Base-by-base conservation (phyloP, 768 basidiomycete species). In the Suillus alpinus region DNA sequence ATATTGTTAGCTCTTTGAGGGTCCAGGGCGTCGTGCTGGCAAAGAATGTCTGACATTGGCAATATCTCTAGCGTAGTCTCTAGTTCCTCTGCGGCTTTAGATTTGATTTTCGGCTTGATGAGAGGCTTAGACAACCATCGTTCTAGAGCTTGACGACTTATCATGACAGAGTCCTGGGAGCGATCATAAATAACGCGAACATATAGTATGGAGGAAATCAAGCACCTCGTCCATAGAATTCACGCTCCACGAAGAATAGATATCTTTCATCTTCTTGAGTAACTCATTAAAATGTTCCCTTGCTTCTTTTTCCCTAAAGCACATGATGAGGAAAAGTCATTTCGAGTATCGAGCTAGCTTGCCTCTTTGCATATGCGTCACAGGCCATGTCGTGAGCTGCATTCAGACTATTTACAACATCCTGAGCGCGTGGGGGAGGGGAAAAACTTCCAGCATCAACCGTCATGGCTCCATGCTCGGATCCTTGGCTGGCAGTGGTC, bases 171-270 rank as follows among this genome's bases (percentile, higher is more conserved):
- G 20, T 85, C 80, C 87, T 84, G 59, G 39, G 58, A 32, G 77
- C 37, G 3, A n/a, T 59, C 31, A 12, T 39, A 26, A 57, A 57
- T 65, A 46, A 50, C 47, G 34, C n/a, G 32, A 31, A 39, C 16
- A 32, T 55, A 36, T 26, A 16, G 51, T 26, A 36, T 10, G 34
- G 34, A 56, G 34, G 2, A 40, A 37, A 56, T 6, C 8, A 60
- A 75, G 60, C 62, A 89, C 91, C 73, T 84, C 79, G 13, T 79
- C 70, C 23, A 71, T 65, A 18, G 79, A 77, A 32, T 71, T 66
- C 4, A 86, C 66, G 61, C 80, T 77, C 92, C 92, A 94, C 39
- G 73, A 76, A 3, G 64, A 78, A 72, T 87, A 92, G 8, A 93
- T 83, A 41, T 79, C 76, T 73, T 77, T 78, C 61, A 92, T 84